Evolutionary conservation across 2,329 filamentous ascomycete genomes (phyloP).

Genomic region (Penicillium olsonii): DNA sequence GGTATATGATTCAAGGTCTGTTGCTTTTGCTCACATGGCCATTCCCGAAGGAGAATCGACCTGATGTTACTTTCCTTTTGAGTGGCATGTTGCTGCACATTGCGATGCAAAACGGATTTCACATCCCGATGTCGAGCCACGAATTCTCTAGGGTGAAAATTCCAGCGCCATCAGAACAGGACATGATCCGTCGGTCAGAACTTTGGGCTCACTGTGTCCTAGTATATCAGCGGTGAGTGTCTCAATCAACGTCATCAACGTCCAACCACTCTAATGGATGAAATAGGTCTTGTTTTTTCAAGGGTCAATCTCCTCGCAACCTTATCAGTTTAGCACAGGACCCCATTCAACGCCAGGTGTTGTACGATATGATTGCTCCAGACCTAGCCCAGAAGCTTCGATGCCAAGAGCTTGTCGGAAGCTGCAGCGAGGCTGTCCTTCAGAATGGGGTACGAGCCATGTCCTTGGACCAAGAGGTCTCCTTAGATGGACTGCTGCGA

Average conservation of each 20-base stretch:
- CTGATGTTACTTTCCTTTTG: constrained; percentile 40
- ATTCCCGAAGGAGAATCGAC: constrained; percentile 37
- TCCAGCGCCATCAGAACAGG: constrained; percentile 32
- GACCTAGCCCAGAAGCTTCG: constrained; percentile 39
- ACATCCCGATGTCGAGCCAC: constrained; percentile 45
- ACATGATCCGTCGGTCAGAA: constrained; percentile 40
- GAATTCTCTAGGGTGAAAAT: constrained; percentile 42
- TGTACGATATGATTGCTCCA: constrained; percentile 38
- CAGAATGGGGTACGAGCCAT: constrained; percentile 44
- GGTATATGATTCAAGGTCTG: constrained; percentile 40
- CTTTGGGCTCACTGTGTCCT: constrained; percentile 45
- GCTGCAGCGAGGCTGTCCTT: constrained; percentile 37
- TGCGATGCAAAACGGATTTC: constrained; percentile 46
- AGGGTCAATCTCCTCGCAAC: constrained; percentile 40
- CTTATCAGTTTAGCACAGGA: constrained; percentile 40
- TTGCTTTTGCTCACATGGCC: constrained; percentile 45
- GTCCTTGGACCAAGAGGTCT: constrained; percentile 40
- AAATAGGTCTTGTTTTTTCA: constrained; percentile 38
- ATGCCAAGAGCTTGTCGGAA: constrained; percentile 38
- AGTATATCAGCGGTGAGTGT: constrained; percentile 40
- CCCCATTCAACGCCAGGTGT: constrained; percentile 31
- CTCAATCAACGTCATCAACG: not conserved
- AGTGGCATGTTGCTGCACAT: constrained; percentile 43
- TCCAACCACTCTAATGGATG: not conserved
- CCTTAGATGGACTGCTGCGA: constrained; percentile 39